Percentiles rank a stretch among this genome's conserved stretches.
These are phyloP conservation scores for Lojkania enalia DNA, from an alignment of 2,329 filamentous ascomycete genomes.

Conservation along the genomic window DNA sequence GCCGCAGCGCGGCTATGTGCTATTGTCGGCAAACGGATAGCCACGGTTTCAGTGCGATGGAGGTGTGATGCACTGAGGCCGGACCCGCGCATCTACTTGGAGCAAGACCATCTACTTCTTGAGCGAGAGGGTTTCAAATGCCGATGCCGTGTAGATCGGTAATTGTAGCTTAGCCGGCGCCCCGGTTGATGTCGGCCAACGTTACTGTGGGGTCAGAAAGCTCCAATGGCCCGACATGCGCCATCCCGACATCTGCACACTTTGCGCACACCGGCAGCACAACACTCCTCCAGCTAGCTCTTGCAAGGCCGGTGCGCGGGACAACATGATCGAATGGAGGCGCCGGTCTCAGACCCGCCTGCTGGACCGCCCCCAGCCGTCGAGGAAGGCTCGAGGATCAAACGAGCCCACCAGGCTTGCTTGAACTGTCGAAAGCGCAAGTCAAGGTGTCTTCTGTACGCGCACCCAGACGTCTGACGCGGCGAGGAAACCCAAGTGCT, in stretches of 20 bases:
- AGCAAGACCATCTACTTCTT: no score
- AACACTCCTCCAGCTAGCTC: conserved; percentile 14
- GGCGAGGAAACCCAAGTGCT: no score
- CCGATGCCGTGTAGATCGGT: no score
- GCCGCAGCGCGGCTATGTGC: no score
- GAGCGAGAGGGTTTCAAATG: no score
- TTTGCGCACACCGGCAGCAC: conserved; percentile 1
- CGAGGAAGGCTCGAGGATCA: conserved; percentile 25
- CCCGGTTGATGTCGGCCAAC: no score
- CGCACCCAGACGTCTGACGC: conserved; percentile 3
- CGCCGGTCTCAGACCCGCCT: conserved; percentile 2
- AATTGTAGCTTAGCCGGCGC: no score
- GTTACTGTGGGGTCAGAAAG: background rate
- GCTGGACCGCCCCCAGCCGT: background rate
- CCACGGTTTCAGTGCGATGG: no score
- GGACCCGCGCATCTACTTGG: no score
- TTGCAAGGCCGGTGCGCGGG: conserved; percentile 1
- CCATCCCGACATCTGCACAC: background rate
- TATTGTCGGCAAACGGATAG: no score
- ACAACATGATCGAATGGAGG: conserved; percentile 25
- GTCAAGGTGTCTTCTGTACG: conserved; percentile 45
- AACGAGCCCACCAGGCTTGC: conserved; percentile 31
- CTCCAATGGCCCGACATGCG: background rate
- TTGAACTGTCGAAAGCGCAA: conserved; percentile 46
- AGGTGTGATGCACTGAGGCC: no score